phyloP scores from a whole-genome alignment of 148 eudicot species.

The Camellia sinensis region DNA sequence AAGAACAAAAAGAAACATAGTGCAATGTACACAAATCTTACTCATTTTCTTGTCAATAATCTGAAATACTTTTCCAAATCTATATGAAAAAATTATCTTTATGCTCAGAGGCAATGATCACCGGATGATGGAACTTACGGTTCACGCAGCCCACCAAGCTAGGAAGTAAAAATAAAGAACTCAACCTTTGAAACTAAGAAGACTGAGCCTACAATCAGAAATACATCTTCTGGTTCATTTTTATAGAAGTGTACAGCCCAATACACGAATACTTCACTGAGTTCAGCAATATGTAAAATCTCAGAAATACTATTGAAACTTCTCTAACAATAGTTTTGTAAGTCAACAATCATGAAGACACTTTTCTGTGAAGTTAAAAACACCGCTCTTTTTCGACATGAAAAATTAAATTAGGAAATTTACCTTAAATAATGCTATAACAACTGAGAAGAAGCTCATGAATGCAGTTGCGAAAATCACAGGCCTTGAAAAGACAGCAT shows the following conservation, averaged over 20 bases:
- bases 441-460: slow-evolving; percentile 99
- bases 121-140: not conserved
- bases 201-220: not conserved
- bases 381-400: not conserved
- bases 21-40: not conserved
- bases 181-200: slow-evolving; percentile 9
- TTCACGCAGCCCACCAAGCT: slow-evolving; percentile 4
- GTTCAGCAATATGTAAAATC: not conserved
- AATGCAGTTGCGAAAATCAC: slow-evolving; percentile 94
- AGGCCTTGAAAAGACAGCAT: slow-evolving; percentile 73
- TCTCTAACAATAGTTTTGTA: not conserved
- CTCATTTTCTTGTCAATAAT: not conserved
- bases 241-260: not conserved
- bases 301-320: not conserved
- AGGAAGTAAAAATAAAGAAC: not conserved
- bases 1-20: not conserved
- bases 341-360: not conserved
- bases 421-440: slow-evolving; percentile 96
- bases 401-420: slow-evolving; percentile 15
- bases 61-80: not conserved
- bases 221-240: not conserved
- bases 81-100: not conserved
- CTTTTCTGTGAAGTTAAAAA: not conserved
- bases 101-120: not conserved
- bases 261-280: not conserved